Evolutionary conservation across 1,139 yeast species (phyloP), one percentile per base, ranked within the genome.

Genomic region (Saccharomycopsis crataegensis): DNA sequence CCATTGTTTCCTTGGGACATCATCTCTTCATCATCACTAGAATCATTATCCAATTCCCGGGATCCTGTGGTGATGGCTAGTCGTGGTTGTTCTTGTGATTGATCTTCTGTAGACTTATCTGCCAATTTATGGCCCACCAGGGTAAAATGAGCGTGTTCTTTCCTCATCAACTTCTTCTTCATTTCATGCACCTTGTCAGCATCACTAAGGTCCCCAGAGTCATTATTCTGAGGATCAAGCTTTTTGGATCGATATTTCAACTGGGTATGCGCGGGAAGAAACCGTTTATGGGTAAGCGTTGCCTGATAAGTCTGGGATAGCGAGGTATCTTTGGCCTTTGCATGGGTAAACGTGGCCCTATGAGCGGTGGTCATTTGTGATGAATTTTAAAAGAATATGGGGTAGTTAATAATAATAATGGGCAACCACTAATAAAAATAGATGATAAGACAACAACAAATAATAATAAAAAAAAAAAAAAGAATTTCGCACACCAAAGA

Each of bases 281-380:
- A 41, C n/a, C 57, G 48, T 38, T 56, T 54, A 37, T 56, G 58
- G n/a, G 51, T 46, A 12, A 51, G 3, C 9, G 71, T 12, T 79
- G 72, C 50, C 96, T 71, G 1, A 89, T 76, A 66, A 89, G 96
- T 12, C 37, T 43, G 43, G 4, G 55, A 42, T 8, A 54, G 32
- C 12, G 56, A 47, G 12, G 51, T 33, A 33, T 54, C 53, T 40
- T 56, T 56, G 6, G 58, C 58, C 42, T 54, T 53, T 6, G 58
- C 58, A 16, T 56, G 58, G 8, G 57, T 53, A 36, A 50, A 54
- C 1, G 58, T 56, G 0, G 97, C 96, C 65, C 95, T 77, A 65
- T 88, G 96, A 49, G 94, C 93, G 2, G 96, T 84, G 1, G 96
- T 86, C 96, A 88, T 88, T n/a, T 8, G n/a, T 33, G 6, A n/a